Base-by-base conservation (phyloP, 805 yeast genomes). In the Lipomyces yamanashiensis region DNA sequence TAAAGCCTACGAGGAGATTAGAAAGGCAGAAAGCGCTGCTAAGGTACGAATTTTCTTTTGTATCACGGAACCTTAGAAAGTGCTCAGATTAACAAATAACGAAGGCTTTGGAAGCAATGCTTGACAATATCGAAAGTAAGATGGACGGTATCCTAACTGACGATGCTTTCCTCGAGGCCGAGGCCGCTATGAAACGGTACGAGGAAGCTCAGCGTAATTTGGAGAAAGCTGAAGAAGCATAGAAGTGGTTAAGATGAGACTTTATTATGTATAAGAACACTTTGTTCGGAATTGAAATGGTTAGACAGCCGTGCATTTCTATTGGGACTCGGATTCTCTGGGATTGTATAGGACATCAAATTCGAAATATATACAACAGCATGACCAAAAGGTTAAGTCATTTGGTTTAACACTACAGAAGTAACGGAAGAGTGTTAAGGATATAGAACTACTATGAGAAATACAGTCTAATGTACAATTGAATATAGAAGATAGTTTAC, bases 1-100 rank as follows among this genome's bases (percentile, higher is more conserved):
- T 15, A 39, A 48, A n/a, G 68, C 67, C 10, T 66, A 66, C 43
- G 68, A 66, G 40, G 63, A 66, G 37, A 59, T 66, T 33, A 52
- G 59, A 61, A 66, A 63, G 54, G 69, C 69, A 17, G 69, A 66
- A 58, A 64, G 49, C 40, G 69, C 69, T 10, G 69, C 69, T 23
- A 36, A 37, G 21, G 68, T 65, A 62, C 19, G 68, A 5, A 3
- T 5, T 3, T 28, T 28, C 5, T 28, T 28, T 28, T 28, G 28
- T 5, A 5, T 28, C 28, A 28, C 5, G 28, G 5, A 28, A 28
- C 5, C 5, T 28, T 5, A 28, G 28, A 2, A 28, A 28, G 5
- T 28, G 28, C 28, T 28, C 28, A 28, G 13, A 21, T 23, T 23
- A 50, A 7, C 37, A 13, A 2, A 13, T 50, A 8, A 49, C 36